Evolutionary conservation across 768 basidiomycete genomes (phyloP), one percentile per base, ranked within the genome.

Genomic region (Trametes elegans): DNA sequence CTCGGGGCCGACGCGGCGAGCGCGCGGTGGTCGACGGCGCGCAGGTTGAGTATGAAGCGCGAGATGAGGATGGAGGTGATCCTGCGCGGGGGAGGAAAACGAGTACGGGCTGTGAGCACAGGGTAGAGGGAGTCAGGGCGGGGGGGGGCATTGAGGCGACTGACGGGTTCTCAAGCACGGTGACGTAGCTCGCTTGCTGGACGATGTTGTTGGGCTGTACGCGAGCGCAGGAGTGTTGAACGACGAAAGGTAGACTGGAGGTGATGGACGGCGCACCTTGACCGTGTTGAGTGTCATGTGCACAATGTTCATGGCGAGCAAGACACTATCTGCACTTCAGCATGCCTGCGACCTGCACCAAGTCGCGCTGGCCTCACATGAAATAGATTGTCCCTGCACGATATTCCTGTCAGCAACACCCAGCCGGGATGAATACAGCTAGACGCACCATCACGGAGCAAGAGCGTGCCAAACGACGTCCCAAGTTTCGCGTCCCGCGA

Each of bases 41-140:
- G 52, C 11, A 53, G 52, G 43, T 53, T 53, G 24, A 53, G 43
- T 26, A 53, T 53, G 44, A 53, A 53, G 43, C 52, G 52, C 52
- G 52, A 53, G 34, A 53, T 38, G 52, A 53, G 52, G 34, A 53
- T 46, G 43, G 52, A 53, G 26, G 35, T 46, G 43, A 53, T 36
- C 24, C 52, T 53, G 36, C 16, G 19, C 18, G 35, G 14, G 9
- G 18, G 18, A n/a, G 21, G n/a, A 3, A 28, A 32, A 10, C 21
- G 27, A 8, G 40, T 23, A 19, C 19, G 5, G 19, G 3, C 19
- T 5, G 24, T 19, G 4, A 9, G 9, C 13, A 3, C 5, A 23
- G 35, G 41, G 26, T 11, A 21, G 35, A 19, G 18, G 21, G 34
- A 36, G 3, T 29, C 2, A 14, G 29, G 6, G 26, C 3, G 24